phyloP scores from a whole-genome alignment of 2,329 filamentous ascomycete genomes.

The Nothophoma quercina region DNA sequence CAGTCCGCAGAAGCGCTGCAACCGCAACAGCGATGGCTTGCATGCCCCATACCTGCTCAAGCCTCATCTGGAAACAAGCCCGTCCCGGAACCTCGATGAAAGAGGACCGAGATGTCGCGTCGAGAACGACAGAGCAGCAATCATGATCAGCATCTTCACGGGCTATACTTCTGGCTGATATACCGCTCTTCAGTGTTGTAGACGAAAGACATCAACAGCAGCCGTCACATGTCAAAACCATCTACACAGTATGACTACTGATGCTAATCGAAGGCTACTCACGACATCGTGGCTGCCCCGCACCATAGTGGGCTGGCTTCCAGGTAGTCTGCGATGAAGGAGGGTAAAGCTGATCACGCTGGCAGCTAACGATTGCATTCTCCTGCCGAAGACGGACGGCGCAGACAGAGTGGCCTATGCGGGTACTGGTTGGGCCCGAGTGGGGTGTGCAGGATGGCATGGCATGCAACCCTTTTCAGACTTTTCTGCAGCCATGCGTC shows the following conservation, averaged over 20 bases:
- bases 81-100: conserved; percentile 19
- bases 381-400: conserved; percentile 30
- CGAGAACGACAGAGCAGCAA: background rate
- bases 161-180: background rate
- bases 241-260: background rate
- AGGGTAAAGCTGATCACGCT: conserved; percentile 30
- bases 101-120: conserved; percentile 7
- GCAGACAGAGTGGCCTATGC: conserved; percentile 22
- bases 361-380: conserved; percentile 18
- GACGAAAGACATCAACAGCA: background rate
- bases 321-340: conserved; percentile 16
- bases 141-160: background rate
- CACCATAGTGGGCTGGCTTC: conserved; percentile 15
- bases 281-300: conserved; percentile 18
- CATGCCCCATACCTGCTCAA: conserved; percentile 16
- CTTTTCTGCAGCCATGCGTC: conserved; percentile 31
- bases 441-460: conserved; percentile 31
- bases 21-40: conserved; percentile 31
- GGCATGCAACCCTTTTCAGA: conserved; percentile 31
- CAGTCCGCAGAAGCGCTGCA: conserved; percentile 41
- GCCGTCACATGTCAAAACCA: background rate
- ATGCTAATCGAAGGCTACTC: background rate
- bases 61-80: conserved; percentile 40
- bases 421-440: conserved; percentile 25
- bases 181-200: background rate